Evolutionary conservation across 2,329 filamentous ascomycete species (phyloP), one percentile per base, ranked within the genome.

Genomic region (Diaporthe citriasiana): DNA sequence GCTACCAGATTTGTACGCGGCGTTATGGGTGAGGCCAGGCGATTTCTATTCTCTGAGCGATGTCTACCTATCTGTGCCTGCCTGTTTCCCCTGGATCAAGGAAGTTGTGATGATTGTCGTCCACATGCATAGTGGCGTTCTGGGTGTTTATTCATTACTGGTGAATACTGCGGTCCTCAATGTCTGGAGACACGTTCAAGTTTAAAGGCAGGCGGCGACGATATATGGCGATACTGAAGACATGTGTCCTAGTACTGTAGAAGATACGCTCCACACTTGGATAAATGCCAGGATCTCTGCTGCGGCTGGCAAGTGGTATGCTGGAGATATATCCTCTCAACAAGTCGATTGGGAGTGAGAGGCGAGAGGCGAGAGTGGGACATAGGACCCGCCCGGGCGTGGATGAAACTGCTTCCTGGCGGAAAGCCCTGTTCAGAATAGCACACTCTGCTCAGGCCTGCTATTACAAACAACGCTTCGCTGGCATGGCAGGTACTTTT

Each of bases 1-100:
- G 51, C 55, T 55, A 57, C 59, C 38, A 17, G 51, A 73, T 72
- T 45, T 15, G 12, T 47, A 19, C 35, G 56, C 53, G 56, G 56
- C 40, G 35, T 63, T 53, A 3, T 68, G 51, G 33, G 13, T 53
- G 47, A 35, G 35, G 10, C n/a, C 35, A 42, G 56, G 56, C 30
- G 47, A 50, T 30, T 27, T 40, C n/a, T 35, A 40, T 55, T 17
- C 7, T 53, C 12, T 55, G 4, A 27, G 22, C 1, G 30, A n/a
- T 40, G 30, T 70, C 9, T 70, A 30, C 13, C 33, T 30, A 25
- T 50, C n/a, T 35, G 30, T 53, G 25, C 33, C 17, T 53, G 17
- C 15, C 12, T 27, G 12, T 17, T 53, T 53, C 33, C 4, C 35
- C 22, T 45, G 47, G 57, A 19, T 53, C 12, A 15, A 35, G 9